phyloP scores from a whole-genome alignment of 2,329 filamentous ascomycete species.

The Alternaria rosae region DNA sequence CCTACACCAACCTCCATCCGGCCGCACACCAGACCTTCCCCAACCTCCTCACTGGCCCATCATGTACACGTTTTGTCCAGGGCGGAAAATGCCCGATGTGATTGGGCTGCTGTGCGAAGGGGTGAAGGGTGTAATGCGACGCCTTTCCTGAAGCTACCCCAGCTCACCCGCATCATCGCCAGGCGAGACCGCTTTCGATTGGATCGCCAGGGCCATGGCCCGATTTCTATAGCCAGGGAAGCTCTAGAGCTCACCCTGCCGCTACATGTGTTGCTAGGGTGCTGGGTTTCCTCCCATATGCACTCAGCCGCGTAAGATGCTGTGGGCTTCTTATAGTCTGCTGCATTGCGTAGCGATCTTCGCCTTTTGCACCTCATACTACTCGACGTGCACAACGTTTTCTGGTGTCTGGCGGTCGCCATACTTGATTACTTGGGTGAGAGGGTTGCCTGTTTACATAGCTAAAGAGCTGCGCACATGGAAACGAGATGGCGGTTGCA shows the following conservation, averaged over 20 bases:
- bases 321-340: conserved; percentile 18
- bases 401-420: background rate
- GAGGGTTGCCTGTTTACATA: background rate
- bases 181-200: conserved; percentile 17
- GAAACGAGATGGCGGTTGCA: conserved; percentile 33
- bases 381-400: background rate
- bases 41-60: background rate
- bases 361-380: background rate
- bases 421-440: background rate
- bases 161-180: conserved; percentile 26
- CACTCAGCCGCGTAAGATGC: conserved; percentile 22
- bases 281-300: conserved; percentile 7
- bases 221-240: conserved; percentile 25
- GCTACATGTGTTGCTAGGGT: conserved; percentile 13
- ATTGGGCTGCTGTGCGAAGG: conserved; percentile 10
- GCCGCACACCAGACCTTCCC: background rate
- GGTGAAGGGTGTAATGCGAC: conserved; percentile 1
- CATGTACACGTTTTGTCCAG: background rate
- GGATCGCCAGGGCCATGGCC: conserved; percentile 28
- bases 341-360: conserved; percentile 21
- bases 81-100: background rate
- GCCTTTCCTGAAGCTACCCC: conserved; percentile 13
- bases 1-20: conserved; percentile 8
- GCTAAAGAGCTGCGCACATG: conserved; percentile 15
- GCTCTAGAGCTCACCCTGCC: conserved; percentile 24